Conservation (phyloP, 1,284 basidiomycete genomes). For the Ganoderma lucidum region DNA sequence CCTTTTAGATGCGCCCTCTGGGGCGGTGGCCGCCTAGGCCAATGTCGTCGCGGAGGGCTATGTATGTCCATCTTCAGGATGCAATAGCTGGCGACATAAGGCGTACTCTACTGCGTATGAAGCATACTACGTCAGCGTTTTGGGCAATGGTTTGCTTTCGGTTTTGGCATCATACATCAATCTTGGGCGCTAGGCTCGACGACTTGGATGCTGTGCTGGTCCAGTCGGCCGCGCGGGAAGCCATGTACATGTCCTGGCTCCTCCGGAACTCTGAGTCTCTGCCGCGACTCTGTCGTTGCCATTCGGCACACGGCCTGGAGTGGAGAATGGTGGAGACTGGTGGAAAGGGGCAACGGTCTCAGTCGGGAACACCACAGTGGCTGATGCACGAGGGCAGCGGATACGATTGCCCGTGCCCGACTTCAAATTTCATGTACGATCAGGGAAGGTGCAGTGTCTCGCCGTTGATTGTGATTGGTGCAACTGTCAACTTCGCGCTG, state of each 20-base stretch:
- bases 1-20: conserved; percentile 45
- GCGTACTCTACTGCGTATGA: too few species aligned
- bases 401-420: conserved; percentile 10
- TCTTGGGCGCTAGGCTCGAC: too few species aligned
- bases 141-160: too few species aligned
- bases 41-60: conserved; percentile 49
- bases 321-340: conserved; percentile 5
- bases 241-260: conserved; percentile 37
- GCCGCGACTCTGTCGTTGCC: conserved; percentile 16
- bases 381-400: conserved; percentile 24
- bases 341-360: conserved; percentile 15
- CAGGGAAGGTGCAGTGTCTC: not conserved
- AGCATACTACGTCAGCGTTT: too few species aligned
- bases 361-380: conserved; percentile 12
- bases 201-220: too few species aligned
- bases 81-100: too few species aligned
- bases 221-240: too few species aligned
- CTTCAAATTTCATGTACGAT: not conserved
- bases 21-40: conserved; percentile 19
- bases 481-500: not conserved
- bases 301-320: conserved; percentile 3
- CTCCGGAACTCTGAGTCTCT: conserved; percentile 30
- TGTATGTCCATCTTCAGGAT: too few species aligned
- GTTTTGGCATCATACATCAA: too few species aligned
- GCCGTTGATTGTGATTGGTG: not conserved